These are phyloP conservation scores for Bacidia rubella DNA, from an alignment of 495 filamentous ascomycete species.

Conservation along the genomic window DNA sequence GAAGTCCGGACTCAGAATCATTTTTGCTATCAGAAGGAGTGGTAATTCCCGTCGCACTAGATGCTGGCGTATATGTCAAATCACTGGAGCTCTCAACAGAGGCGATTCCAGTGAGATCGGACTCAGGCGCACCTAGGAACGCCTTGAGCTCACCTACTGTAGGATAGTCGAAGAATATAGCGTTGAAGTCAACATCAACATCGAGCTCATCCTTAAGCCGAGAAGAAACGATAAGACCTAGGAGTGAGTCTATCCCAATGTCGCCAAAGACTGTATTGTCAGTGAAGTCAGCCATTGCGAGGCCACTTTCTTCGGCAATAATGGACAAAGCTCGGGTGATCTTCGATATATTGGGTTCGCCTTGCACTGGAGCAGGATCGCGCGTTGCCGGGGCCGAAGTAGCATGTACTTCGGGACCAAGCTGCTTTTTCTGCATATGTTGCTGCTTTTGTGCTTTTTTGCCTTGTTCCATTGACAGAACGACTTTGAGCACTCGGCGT, in stretches of 20 bases:
- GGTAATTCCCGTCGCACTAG: conserved; percentile 23
- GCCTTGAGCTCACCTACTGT: conserved; percentile 28
- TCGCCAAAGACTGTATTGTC: conserved; percentile 20
- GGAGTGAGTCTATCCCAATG: conserved; percentile 38
- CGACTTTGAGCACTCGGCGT: neutral
- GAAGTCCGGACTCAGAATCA: conserved; percentile 35
- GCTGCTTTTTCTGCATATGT: neutral
- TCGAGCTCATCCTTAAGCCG: conserved; percentile 26
- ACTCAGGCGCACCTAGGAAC: neutral
- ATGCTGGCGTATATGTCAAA: neutral
- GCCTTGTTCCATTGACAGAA: neutral
- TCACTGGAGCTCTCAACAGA: conserved; percentile 1
- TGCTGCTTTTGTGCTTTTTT: neutral
- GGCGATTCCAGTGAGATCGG: neutral
- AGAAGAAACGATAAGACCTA: conserved; percentile 28
- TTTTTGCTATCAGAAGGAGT: conserved; percentile 26
- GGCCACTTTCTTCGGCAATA: conserved; percentile 19
- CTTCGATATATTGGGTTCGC: neutral
- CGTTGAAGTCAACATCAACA: conserved; percentile 20
- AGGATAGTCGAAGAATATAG: conserved; percentile 30
- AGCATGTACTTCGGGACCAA: neutral
- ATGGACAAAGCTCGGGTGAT: conserved; percentile 11
- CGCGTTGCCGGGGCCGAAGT: neutral
- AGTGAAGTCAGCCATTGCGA: conserved; percentile 16
- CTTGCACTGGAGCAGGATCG: neutral